Evolutionary conservation across 768 basidiomycete genomes (phyloP), one percentile per base, ranked within the genome.

Genomic region (Boletus tomentosulus): DNA sequence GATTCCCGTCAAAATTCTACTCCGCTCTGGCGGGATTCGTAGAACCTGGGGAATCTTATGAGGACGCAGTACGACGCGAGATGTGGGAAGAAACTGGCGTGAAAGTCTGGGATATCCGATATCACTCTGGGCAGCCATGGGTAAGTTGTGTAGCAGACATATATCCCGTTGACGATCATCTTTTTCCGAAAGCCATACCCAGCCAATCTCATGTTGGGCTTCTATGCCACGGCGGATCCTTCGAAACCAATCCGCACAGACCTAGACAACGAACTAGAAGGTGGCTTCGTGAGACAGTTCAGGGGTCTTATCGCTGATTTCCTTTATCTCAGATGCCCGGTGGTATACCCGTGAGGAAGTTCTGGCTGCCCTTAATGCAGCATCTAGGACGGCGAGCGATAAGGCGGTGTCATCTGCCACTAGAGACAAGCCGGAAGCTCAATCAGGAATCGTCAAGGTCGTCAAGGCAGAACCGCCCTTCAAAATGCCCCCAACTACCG

Each of bases 31-130:
- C 95, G 1, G 96, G 96, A 3, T 98, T 98, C 66, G 80, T 95
- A 43, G 96, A 98, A 67, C 92, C 94, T 5, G 94, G 89, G 10
- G 96, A 99, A 68, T 84, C 89, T 0, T 87, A 97, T 58, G 96
- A 99, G 66, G 94, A 98, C 61, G 88, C 95, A 2, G 94, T 98
- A 30, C 76, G 81, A 49, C 80, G 96, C 37, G 96, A 98, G 70
- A 86, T 96, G 69, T 92, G 92, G 85, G 96, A 99, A 69, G 96
- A 98, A 69, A 90, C 92, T 2, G 96, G 96, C 4, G 80, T 98
- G n/a, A 81, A 78, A 45, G 90, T 92, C 24, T 87, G 86, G 75
- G 79, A 92, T 58, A 80, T 94, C 25, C 78, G 77, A 59, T 98
- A 96, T 66, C 91, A 94, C 69, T 90, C 88, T 52, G 82, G 77